Evolutionary conservation across 768 basidiomycete genomes (phyloP).

Genomic region (Amanita subjunquillea): DNA sequence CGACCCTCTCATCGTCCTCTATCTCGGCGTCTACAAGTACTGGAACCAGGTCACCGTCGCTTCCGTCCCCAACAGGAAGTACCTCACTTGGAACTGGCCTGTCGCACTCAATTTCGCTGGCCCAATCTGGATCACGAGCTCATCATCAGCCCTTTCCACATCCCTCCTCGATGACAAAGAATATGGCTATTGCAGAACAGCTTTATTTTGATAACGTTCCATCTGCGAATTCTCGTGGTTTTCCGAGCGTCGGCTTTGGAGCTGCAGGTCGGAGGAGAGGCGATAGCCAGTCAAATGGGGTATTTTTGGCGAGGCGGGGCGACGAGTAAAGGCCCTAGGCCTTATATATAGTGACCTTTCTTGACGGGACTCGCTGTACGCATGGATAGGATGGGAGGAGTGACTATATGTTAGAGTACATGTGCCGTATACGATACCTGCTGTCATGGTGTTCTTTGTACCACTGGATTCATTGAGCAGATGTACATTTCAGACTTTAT

Average conservation of each 20-base stretch:
- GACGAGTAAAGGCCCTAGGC: not conserved
- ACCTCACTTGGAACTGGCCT: not conserved
- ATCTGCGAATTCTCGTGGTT: not conserved
- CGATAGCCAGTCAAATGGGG: not conserved
- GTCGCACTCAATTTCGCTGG: not conserved
- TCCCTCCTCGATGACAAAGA: not conserved
- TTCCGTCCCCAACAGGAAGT: not conserved
- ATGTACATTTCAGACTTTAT: too few relatives aligned
- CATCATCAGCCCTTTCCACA: not conserved
- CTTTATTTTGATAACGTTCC: too few relatives aligned
- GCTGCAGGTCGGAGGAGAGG: not conserved
- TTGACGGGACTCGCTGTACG: too few relatives aligned
- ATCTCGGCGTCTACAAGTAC: not conserved
- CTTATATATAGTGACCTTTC: too few relatives aligned
- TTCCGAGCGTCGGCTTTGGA: slow-evolving; percentile 1
- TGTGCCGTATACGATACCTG: too few relatives aligned
- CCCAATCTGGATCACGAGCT: not conserved
- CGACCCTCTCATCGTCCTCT: not conserved
- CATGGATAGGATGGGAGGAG: too few relatives aligned
- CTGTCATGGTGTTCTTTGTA: too few relatives aligned
- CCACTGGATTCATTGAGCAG: too few relatives aligned
- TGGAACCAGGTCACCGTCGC: not conserved
- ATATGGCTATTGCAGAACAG: not conserved
- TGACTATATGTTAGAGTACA: too few relatives aligned
- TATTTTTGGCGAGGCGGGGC: not conserved